Base-by-base conservation (phyloP, 306 rosid species). In the Citrullus mucosospermus region DNA sequence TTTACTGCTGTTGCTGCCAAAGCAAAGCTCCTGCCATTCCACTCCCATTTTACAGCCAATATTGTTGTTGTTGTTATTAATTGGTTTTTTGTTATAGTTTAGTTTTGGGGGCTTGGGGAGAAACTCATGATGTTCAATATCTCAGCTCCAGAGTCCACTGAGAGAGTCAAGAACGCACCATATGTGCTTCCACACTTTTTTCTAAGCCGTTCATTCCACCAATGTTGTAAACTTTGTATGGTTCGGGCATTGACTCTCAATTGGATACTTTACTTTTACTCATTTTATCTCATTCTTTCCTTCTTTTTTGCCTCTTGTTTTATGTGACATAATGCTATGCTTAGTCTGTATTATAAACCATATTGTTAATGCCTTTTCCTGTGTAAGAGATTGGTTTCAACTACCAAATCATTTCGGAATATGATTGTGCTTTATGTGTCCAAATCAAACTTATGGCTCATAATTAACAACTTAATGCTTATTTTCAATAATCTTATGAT, bases 141-240 rank as follows among this genome's bases (percentile, higher is more conserved):
- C 77, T 13, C n/a, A 72, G 7, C 77, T 48, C 59, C 83, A 79
- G 87, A 72, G 41, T 50, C 60, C 3, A 51, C n/a, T 66, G 30
- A 87, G 97, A 88, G 88, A 95, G 98, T 95, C 98, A 95, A 95
- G 97, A 95, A 85, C 98, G 97, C 96, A 95, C 98, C 98, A 89
- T 85, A 88, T 81, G 8, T 43, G 34, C 43, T 68, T 68, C 16
- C 54, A 46, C n/a, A 72, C 51, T 46, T 71, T 10, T 28, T 46
- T 3, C 16, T 14, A 44, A 57, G 10, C 41, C 41, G 1, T 58
- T 9, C 63, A 58, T 20, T 4, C 39, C 22, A 53, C 43, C 36
- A 20, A 16, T 22, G 68, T 14, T 5, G 10, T 32, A 59, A 78
- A 30, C 46, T 22, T 78, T 78, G 90, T 89, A 84, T 91, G 97